phyloP scores from a whole-genome alignment of 768 basidiomycete species.

The Holtermannia corniformis region DNA sequence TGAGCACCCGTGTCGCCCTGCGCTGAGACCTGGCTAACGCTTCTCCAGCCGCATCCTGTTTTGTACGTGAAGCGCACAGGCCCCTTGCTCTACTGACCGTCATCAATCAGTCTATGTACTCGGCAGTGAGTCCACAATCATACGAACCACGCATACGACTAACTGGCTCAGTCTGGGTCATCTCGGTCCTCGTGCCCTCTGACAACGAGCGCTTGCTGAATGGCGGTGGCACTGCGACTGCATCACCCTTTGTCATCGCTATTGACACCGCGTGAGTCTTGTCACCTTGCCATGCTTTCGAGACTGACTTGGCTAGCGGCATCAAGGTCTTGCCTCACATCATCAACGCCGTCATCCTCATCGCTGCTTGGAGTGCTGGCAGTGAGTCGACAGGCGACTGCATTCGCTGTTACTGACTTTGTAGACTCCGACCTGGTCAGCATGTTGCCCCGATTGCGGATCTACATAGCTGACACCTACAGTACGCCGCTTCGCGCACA shows the following conservation, averaged over 20 bases:
- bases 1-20: too few relatives aligned
- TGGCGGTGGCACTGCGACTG: slow-evolving; percentile 22
- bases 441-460: slow-evolving; percentile 1
- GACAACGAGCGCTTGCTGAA: slow-evolving; percentile 27
- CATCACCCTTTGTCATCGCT: slow-evolving; percentile 42
- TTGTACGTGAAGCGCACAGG: too few relatives aligned
- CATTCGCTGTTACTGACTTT: background rate
- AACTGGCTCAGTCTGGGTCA: slow-evolving; percentile 15
- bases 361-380: slow-evolving; percentile 42
- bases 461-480: slow-evolving; percentile 7
- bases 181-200: slow-evolving; percentile 39
- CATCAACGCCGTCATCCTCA: slow-evolving; percentile 40
- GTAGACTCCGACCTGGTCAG: slow-evolving; percentile 40
- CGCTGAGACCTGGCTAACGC: too few relatives aligned
- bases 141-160: too few relatives aligned
- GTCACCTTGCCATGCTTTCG: background rate
- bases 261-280: slow-evolving; percentile 31
- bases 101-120: background rate
- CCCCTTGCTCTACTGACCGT: too few relatives aligned
- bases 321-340: slow-evolving; percentile 40
- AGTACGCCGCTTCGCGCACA: slow-evolving; percentile 46
- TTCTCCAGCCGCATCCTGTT: background rate
- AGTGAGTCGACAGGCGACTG: slow-evolving; percentile 5
- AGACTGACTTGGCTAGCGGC: slow-evolving; percentile 5
- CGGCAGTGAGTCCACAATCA: background rate